A percentile compares a stretch with the other conserved stretches of the same genome.
Evolutionary conservation across 1,284 basidiomycete genomes (phyloP).

Genomic region (Golubevia pallescens): DNA sequence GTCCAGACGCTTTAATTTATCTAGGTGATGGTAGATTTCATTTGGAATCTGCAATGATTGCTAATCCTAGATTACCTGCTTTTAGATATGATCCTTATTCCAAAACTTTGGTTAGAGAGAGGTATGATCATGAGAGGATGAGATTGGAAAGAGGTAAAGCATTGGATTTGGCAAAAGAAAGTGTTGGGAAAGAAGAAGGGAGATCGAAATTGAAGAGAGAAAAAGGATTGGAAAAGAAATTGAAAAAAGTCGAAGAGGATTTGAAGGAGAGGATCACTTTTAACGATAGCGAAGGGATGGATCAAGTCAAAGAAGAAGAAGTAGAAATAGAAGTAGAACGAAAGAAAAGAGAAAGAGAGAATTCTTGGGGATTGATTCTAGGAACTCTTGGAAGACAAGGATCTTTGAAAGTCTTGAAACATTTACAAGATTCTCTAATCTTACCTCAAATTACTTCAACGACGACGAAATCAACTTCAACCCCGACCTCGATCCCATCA

Average conservation of each 20-base stretch:
- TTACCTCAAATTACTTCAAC: conserved; percentile 67
- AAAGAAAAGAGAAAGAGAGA: too few species aligned
- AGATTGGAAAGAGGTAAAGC: too few species aligned
- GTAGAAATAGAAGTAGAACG: too few species aligned
- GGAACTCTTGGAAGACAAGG: conserved; percentile 96
- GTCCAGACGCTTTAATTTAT: conserved; percentile 69
- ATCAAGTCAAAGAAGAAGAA: too few species aligned
- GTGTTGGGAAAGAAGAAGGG: not conserved
- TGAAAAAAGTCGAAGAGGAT: too few species aligned
- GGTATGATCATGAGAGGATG: conserved; percentile 91
- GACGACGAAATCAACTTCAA: conserved; percentile 15
- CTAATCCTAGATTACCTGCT: conserved; percentile 91
- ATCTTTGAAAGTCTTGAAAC: conserved; percentile 81
- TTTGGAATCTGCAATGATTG: conserved; percentile 98
- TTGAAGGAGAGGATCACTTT: too few species aligned
- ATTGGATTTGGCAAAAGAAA: too few species aligned
- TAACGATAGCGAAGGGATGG: too few species aligned
- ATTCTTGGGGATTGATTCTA: conserved; percentile 97
- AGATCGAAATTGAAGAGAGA: too few species aligned
- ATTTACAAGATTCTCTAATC: conserved; percentile 2
- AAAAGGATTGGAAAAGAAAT: too few species aligned
- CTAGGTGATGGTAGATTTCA: conserved; percentile 98
- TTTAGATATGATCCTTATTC: conserved; percentile 99
- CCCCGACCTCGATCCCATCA: conserved; percentile 69
- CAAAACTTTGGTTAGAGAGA: conserved; percentile 91